These are phyloP conservation scores for Polysphondylium violaceum DNA, from an alignment of 78 protist genomes.

Conservation along the genomic window DNA sequence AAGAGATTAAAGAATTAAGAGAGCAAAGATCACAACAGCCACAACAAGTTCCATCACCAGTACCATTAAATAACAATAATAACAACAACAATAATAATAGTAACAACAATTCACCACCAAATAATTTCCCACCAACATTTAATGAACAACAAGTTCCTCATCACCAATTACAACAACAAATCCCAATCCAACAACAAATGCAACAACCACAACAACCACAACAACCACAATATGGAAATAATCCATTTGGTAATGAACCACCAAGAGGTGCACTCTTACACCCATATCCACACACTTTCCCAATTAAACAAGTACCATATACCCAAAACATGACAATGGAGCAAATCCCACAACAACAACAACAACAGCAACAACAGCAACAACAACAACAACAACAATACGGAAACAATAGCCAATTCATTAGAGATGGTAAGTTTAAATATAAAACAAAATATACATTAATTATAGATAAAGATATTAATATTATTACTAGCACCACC, in stretches of 20 bases:
- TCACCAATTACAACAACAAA: conserved; percentile 6
- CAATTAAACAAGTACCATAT: not conserved
- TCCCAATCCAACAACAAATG: conserved; percentile 1
- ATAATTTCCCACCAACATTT: not conserved
- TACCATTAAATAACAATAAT: not conserved
- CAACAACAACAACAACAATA: conserved; percentile 26
- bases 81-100: not conserved
- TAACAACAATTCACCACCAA: not conserved
- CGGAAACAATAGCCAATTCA: not conserved
- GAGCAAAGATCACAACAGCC: not conserved
- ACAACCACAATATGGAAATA: conserved; percentile 11
- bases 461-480: not conserved
- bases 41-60: not conserved
- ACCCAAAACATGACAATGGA: not conserved
- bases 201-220: conserved; percentile 1
- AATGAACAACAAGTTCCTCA: not conserved
- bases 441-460: not conserved
- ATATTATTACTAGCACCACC: conserved; percentile 20
- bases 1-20: conserved; percentile 22
- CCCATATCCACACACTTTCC: not conserved
- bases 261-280: not conserved
- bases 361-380: conserved; percentile 2
- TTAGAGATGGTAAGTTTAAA: conserved; percentile 25
- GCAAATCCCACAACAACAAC: not conserved
- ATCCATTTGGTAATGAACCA: not conserved